Evolutionary conservation across 495 filamentous ascomycete genomes (phyloP), one percentile per base, ranked within the genome.

Genomic region (Podospora pseudoanserina): DNA sequence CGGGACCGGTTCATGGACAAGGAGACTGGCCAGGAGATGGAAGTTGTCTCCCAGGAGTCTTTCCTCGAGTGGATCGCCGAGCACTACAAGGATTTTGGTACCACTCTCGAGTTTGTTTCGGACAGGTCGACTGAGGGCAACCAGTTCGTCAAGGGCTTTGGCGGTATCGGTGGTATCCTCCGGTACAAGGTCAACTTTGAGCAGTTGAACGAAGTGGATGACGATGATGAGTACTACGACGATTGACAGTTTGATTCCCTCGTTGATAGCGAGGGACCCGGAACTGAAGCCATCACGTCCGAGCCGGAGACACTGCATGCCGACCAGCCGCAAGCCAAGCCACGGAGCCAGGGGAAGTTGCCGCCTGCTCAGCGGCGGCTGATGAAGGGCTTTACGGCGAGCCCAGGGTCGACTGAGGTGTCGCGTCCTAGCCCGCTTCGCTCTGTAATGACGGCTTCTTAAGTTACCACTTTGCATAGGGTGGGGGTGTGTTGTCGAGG

Each of bases 101-200:
- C 95, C 53, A 90, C 85, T n/a, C 87, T 99, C 23, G 95, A 99
- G 81, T 99, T 99, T 71, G 96, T 99, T 44, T 97, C 94, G 26
- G 95, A 99, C 77, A 89, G 93, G 49, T 97, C 94, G 53, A 93
- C 91, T 70, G 95, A 99, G 79, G 95, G 95, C 76, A 99, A 99
- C 81, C 95, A 99, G 83, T 99, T 99, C 83, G 95, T 99, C 73
- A 97, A 97, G 82, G 95, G 95, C 65, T 99, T 99, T 76, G 95
- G 95, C 89, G 95, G 95, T 74, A 96, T 99, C 72, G 95, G 95
- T 67, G 94, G 94, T 60, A 89, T 99, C 73, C 89, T 99, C 76
- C 92, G 95, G 69, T 99, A 99, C 88, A 98, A 97, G 84, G 91
- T 99, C 84, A 99, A 99, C 84, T 99, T 99, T 84, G 95, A 99